Conservation (phyloP, 179 eudicot species). For the Sideroxylon spinosum region DNA sequence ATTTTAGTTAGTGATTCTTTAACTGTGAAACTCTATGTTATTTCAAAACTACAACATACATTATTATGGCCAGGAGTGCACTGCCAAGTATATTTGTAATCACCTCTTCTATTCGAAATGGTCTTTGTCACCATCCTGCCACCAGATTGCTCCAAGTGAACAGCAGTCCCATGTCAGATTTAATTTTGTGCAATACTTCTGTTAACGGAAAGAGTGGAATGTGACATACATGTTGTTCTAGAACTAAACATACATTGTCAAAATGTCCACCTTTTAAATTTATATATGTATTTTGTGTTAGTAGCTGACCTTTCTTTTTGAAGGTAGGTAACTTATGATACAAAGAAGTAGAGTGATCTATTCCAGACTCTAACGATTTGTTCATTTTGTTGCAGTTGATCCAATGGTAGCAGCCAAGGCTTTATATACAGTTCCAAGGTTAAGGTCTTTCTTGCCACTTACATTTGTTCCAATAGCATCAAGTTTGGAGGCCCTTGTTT, state of each 20-base stretch:
- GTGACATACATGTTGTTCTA: background rate
- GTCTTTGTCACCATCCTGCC: background rate
- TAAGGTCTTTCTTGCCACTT: slow-evolving; percentile 19
- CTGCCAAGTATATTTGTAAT: no score
- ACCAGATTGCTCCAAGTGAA: background rate
- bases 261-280: background rate
- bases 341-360: slow-evolving; percentile 7
- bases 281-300: background rate
- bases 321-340: background rate
- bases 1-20: background rate
- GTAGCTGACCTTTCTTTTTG: background rate
- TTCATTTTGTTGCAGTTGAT: slow-evolving; percentile 19
- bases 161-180: background rate
- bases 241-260: background rate
- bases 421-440: slow-evolving; percentile 19
- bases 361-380: background rate
- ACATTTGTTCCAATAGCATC: slow-evolving; percentile 10
- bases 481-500: slow-evolving; percentile 12
- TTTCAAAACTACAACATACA: background rate
- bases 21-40: background rate
- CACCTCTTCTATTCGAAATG: background rate
- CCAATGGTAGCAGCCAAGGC: slow-evolving; percentile 28
- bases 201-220: background rate
- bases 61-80: background rate
- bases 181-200: background rate